These are phyloP conservation scores for Candida sojae DNA, from an alignment of 1,139 yeast genomes.

Conservation along the genomic window DNA sequence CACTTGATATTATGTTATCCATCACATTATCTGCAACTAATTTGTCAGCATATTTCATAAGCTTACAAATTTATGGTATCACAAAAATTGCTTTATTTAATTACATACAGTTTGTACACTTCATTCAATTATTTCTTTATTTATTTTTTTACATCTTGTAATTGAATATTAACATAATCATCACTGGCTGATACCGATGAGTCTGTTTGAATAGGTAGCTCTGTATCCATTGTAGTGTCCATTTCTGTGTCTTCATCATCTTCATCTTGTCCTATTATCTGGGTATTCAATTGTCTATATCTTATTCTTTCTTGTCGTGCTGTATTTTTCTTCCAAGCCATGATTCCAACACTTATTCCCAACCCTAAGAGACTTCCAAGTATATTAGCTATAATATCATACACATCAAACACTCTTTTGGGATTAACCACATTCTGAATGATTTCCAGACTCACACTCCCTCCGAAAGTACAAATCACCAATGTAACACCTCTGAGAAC, in stretches of 20 bases:
- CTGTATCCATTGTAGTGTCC: not conserved
- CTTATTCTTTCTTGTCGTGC: constrained; percentile 8
- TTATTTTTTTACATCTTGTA: constrained; percentile 31
- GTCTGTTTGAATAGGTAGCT: not conserved
- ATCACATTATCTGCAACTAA: not conserved
- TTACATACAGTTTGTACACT: no score
- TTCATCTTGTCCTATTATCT: constrained; percentile 47
- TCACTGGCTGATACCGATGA: constrained; percentile 16
- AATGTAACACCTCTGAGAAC: constrained; percentile 44
- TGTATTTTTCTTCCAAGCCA: constrained; percentile 13
- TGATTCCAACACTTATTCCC: constrained; percentile 15
- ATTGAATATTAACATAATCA: constrained; percentile 52
- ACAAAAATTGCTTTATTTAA: no score
- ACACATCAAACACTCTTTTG: constrained; percentile 45
- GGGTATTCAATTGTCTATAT: constrained; percentile 8
- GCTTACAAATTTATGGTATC: not conserved
- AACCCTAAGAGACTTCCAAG: constrained; percentile 36
- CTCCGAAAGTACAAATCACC: constrained; percentile 44
- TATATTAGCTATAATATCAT: constrained; percentile 49
- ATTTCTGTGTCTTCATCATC: constrained; percentile 25
- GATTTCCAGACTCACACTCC: constrained; percentile 55
- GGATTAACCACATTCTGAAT: constrained; percentile 49
- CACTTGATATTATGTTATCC: no score
- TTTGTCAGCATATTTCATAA: not conserved
- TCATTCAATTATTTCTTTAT: constrained; percentile 20